Base-by-base conservation (phyloP, 441 rosid genomes). In the Adansonia grandidieri region DNA sequence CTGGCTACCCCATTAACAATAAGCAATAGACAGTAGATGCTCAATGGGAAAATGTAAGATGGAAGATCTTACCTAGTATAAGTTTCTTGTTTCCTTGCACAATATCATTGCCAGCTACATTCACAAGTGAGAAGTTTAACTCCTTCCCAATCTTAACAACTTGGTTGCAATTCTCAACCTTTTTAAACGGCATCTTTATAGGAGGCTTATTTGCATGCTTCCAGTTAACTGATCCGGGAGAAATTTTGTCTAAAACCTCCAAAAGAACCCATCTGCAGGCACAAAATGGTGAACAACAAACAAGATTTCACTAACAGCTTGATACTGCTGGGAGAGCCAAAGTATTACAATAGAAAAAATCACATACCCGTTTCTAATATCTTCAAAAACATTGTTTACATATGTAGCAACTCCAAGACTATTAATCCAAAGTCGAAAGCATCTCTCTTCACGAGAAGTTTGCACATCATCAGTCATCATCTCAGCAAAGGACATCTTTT, bases 371-470 rank as follows among this genome's bases (percentile, higher is more conserved):
- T 28, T 28, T 28, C 32, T 28, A 28, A 28, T 28, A 87, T 96
- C 99, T 87, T 96, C 99, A 82, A 96, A 94, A 75, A 94, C 85
- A 81, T 93, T 89, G 75, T 94, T 92, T 77, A 94, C 92, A 60
- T 93, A 90, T 24, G 97, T 88, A 24, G 91, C 85, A 82, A 80
- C 84, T 81, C 97, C 99, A 70, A 94, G 92, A 89, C 97, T 96
- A 85, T 96, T 96, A 74, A 96, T 96, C 99, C 99, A 96, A 73
- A 96, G 86, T 28, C 98, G 92, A 91, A 94, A 96, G 84, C 98
- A 94, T 86, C 98, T 90, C 88, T 96, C 99, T 86, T 96, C 99
- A 42, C 97, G 87, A 75, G 98, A 96, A 79, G 98, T 94, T 85
- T 96, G 86, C 3, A 79, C 89, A 84, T 96, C 98, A 83, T 96